Base-by-base conservation (phyloP, 129 eudicot genomes). In the Flaveria ramosissima region DNA sequence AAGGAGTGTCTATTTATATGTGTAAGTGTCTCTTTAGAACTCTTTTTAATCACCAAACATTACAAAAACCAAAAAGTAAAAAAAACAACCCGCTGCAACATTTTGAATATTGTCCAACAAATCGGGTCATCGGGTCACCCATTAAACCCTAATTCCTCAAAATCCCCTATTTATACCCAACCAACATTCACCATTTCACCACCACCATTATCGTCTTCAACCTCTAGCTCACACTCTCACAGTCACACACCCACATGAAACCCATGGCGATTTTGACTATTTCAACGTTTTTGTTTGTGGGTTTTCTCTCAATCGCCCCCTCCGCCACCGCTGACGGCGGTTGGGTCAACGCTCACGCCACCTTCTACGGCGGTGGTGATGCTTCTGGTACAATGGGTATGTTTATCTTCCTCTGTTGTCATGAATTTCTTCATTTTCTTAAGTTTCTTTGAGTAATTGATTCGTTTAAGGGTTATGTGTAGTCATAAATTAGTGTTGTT, bases 331-430 rank as follows among this genome's bases (percentile, higher is more conserved):
- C 64, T 14, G 86, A 84, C 61, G 85, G 77, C 11, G 88, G 83
- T 21, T 87, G 91, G 91, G 80, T 75, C 23, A 76, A 60, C 57
- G 91, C 91, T 15, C 91, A 87, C 51, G 91, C 91, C 72, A 87
- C 91, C 71, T 87, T 87, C 62, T 87, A 84, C 74, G 92, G 92
- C 52, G 92, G 92, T 12, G 92, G 92, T 56, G 92, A 87, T 74
- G 92, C 92, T 27, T 85, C 92, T 41, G 92, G 88, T 75, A 87
- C 92, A 63, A 87, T 87, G 92, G 92, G 91, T 87, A 79, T 27
- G 43, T 6, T 36, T 6, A 5, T 36, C 41, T 36, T 36, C 41
- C 41, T 4, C 6, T 6, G 41, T 36, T 32, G 1, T 32, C 8
- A 36, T 36, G 6, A 0, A 6, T 36, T 6, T 36, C 7, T 36